Evolutionary conservation across 75 land plant genomes (phyloP).

Genomic region (Sequoiadendron giganteum): DNA sequence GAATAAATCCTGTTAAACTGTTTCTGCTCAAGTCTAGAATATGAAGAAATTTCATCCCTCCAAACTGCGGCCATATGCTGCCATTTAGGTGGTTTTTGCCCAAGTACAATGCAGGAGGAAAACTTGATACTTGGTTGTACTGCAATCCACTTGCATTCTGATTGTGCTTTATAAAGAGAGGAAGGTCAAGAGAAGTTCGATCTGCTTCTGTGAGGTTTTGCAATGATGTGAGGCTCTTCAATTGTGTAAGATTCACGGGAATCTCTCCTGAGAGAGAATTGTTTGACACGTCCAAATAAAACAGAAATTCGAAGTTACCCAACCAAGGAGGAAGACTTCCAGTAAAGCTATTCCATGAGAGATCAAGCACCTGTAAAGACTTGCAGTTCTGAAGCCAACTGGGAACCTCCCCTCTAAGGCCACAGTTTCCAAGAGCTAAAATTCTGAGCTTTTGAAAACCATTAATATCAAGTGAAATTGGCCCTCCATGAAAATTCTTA

Average conservation of each 20-base stretch:
- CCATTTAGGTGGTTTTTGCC: slow-evolving; percentile 48
- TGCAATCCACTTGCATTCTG: slow-evolving; percentile 30
- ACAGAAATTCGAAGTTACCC: slow-evolving; percentile 22
- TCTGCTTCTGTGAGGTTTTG: slow-evolving; percentile 14
- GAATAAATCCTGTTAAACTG: slow-evolving; percentile 30
- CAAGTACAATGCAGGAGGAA: slow-evolving; percentile 53
- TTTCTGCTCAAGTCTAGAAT: slow-evolving; percentile 38
- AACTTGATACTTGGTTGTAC: slow-evolving; percentile 43
- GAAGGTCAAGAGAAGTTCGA: slow-evolving; percentile 21
- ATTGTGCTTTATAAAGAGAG: slow-evolving; percentile 36
- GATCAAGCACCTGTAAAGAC: slow-evolving; percentile 42
- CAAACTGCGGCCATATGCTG: slow-evolving; percentile 42
- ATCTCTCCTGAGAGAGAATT: slow-evolving; percentile 47
- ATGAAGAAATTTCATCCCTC: slow-evolving; percentile 26
- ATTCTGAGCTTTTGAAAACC: slow-evolving; percentile 31
- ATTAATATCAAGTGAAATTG: neutral
- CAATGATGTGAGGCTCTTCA: slow-evolving; percentile 32
- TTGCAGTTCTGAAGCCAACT: slow-evolving; percentile 30
- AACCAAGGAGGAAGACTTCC: slow-evolving; percentile 53
- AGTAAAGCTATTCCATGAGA: slow-evolving; percentile 42
- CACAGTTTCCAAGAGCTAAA: slow-evolving; percentile 33
- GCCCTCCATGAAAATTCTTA: slow-evolving; percentile 54
- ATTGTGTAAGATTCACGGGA: slow-evolving; percentile 27
- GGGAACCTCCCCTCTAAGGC: slow-evolving; percentile 39
- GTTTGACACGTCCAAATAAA: slow-evolving; percentile 54